A percentile compares a stretch with the other conserved stretches of the same genome.
These are phyloP conservation scores for Monosporascus ibericus DNA, from an alignment of 2,329 filamentous ascomycete genomes.

Conservation along the genomic window DNA sequence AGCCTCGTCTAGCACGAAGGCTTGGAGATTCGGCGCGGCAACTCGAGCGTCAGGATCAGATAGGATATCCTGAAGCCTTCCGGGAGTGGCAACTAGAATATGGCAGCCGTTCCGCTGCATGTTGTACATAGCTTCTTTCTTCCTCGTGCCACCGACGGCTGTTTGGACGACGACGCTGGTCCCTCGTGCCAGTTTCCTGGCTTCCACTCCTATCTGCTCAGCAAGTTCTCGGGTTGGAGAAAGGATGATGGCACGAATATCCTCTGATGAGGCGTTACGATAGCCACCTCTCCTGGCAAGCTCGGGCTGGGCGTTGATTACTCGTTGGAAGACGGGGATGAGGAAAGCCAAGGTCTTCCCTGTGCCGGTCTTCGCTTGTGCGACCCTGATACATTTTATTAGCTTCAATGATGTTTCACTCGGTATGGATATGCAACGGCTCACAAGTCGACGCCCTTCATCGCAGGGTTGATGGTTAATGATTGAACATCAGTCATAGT, in stretches of 20 bases:
- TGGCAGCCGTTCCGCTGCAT: constrained; percentile 77
- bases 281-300: constrained; percentile 44
- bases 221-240: constrained; percentile 78
- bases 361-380: constrained; percentile 93
- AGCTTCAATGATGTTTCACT: neutral
- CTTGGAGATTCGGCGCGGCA: constrained; percentile 74
- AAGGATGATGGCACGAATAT: constrained; percentile 65
- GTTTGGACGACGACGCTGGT: constrained; percentile 64
- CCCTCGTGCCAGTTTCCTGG: constrained; percentile 55
- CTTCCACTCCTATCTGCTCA: constrained; percentile 76
- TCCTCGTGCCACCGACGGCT: constrained; percentile 90
- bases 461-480: constrained; percentile 71
- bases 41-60: constrained; percentile 58
- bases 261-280: constrained; percentile 38
- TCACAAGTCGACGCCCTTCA: constrained; percentile 79
- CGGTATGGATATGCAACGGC: constrained; percentile 21
- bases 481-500: constrained; percentile 91
- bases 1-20: constrained; percentile 92
- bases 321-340: constrained; percentile 75
- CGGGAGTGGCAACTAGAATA: constrained; percentile 84
- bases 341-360: constrained; percentile 96
- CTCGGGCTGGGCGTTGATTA: constrained; percentile 57
- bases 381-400: constrained; percentile 50
- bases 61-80: constrained; percentile 77
- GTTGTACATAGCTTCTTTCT: constrained; percentile 57